These are phyloP conservation scores for Yamadazyma atlantica DNA, from an alignment of 1,139 yeast species.

Conservation along the genomic window DNA sequence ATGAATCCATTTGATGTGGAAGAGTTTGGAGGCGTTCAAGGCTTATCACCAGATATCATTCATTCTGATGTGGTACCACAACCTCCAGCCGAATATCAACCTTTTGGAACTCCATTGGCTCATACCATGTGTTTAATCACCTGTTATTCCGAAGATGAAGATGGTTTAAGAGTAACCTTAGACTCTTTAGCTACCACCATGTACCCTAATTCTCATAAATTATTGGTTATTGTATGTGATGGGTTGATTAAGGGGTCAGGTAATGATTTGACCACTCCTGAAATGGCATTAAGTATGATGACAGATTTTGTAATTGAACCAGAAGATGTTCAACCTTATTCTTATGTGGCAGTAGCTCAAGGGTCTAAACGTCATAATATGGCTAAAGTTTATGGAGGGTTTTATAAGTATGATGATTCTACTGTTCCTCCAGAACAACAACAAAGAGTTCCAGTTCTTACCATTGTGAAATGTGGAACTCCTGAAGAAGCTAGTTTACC, in stretches of 20 bases:
- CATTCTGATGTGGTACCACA: conserved; percentile 77
- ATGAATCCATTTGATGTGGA: conserved; percentile 45
- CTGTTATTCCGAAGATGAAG: conserved; percentile 91
- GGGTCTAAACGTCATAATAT: conserved; percentile 92
- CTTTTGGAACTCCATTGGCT: conserved; percentile 83
- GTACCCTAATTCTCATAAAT: conserved; percentile 91
- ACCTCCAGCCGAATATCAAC: conserved; percentile 87
- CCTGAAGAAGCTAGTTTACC: conserved; percentile 73
- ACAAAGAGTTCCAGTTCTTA: conserved; percentile 82
- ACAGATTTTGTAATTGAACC: conserved; percentile 70
- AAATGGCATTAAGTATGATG: conserved; percentile 84
- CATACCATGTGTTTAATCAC: conserved; percentile 85
- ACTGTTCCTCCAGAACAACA: conserved; percentile 80
- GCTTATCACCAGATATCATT: conserved; percentile 69
- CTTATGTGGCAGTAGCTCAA: conserved; percentile 93
- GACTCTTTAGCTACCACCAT: conserved; percentile 93
- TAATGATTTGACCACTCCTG: conserved; percentile 83
- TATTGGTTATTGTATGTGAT: conserved; percentile 83
- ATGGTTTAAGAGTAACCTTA: conserved; percentile 79
- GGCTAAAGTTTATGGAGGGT: conserved; percentile 96
- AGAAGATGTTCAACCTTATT: conserved; percentile 73
- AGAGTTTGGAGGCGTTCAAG: conserved; percentile 38
- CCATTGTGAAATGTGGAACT: conserved; percentile 90
- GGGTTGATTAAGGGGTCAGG: conserved; percentile 95
- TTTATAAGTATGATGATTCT: conserved; percentile 73